phyloP scores from a whole-genome alignment of 208 protist genomes.

The Porcisia hertigi region DNA sequence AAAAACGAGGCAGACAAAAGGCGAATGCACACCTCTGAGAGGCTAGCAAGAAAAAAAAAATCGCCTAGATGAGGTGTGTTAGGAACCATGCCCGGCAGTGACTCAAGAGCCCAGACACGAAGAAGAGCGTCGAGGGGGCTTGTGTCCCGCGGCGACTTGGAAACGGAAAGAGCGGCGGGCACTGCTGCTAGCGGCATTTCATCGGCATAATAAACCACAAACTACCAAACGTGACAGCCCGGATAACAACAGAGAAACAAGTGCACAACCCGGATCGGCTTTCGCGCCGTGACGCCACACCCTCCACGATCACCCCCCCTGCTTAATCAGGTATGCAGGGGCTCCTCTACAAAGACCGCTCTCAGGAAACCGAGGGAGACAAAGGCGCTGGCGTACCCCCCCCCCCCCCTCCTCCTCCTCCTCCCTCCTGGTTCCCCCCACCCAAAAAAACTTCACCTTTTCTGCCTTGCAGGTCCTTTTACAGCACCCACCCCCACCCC shows the following conservation, averaged over 20 bases:
- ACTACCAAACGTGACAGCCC: not conserved
- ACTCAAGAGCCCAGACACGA: no score
- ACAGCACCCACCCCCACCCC: not conserved
- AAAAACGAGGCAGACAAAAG: no score
- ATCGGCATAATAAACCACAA: no score
- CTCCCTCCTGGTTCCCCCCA: not conserved
- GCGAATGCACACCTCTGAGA: no score
- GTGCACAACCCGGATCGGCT: not conserved
- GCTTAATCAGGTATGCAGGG: not conserved
- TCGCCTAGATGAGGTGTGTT: no score
- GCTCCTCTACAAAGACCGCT: not conserved
- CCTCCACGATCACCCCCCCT: not conserved
- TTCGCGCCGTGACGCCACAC: not conserved
- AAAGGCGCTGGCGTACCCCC: not conserved
- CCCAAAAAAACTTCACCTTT: no score
- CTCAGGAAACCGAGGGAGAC: not conserved
- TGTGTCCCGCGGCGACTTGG: no score
- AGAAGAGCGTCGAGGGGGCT: no score
- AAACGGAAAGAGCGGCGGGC: not conserved
- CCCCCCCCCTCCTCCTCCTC: not conserved
- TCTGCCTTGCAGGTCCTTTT: no score
- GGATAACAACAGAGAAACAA: not conserved
- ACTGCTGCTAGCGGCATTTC: not conserved
- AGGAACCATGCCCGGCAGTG: no score
- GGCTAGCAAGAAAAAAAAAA: no score